Conservation (phyloP, 192 early-diverging fungal genomes). For the Coemansia sp. region DNA sequence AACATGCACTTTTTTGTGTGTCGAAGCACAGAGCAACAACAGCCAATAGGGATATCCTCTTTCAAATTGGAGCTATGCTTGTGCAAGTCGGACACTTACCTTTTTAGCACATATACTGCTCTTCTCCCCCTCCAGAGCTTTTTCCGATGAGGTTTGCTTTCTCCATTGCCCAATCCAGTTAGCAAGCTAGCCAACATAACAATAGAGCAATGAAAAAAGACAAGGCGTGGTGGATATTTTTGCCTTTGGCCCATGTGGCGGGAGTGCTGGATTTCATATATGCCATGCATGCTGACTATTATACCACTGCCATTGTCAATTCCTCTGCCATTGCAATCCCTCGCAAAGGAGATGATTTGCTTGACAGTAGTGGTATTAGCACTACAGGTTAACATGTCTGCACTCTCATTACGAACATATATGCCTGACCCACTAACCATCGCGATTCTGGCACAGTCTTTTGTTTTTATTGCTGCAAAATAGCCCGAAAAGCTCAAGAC, state of each 20-base stretch:
- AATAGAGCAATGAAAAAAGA: background rate
- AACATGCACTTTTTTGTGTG: background rate
- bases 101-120: background rate
- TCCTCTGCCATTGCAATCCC: background rate
- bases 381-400: no score
- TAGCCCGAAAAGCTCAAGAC: slow-evolving; percentile 51
- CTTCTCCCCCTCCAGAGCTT: background rate
- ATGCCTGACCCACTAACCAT: background rate
- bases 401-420: no score
- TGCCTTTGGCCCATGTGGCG: slow-evolving; percentile 3
- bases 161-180: background rate
- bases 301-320: background rate
- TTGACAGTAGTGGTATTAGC: no score
- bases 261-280: slow-evolving; percentile 3
- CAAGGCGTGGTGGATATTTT: background rate
- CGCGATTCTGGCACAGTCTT: background rate
- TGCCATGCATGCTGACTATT: slow-evolving; percentile 15
- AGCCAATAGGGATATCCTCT: no score
- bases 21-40: no score
- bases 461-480: background rate
- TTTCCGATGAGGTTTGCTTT: background rate
- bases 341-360: background rate
- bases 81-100: no score
- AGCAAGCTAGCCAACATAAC: no score
- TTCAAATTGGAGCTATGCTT: no score